Evolutionary conservation across 306 rosid genomes (phyloP), one percentile per base, ranked within the genome.

Genomic region (Cicer arietinum): DNA sequence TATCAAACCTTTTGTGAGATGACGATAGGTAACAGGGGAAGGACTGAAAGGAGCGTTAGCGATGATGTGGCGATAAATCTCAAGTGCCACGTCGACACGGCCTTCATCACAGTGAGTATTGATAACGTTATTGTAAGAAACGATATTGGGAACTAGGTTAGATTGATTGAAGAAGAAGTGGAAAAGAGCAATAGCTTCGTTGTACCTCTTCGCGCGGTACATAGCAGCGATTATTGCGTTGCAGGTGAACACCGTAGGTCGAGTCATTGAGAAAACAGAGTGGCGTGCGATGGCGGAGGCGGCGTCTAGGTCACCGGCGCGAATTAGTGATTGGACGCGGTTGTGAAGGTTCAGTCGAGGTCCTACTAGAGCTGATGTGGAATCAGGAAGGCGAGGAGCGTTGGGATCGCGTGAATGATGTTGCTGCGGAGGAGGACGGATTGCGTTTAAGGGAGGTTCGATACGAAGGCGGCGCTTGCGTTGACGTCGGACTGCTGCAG

Each of bases 171-270:
- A 94, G 84, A 94, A 94, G 79, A 89, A 94, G 10, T 91, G 92
- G 68, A 91, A 91, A 20, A 94, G 90, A 6, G 90, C 92, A 65
- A 87, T 77, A 43, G 96, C 96, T 45, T 91, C 97, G 6, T 43
- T 67, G 64, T 89, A 91, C 86, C 97, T 85, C 87, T 85, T 84
- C 4, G 84, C 88, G 7, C 98, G 92, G 76, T 90, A 94, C 98
- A 94, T 94, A 76, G 96, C 92, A 3, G 96, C 98, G 8, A 94
- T 84, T 50, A 94, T 86, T 77, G 98, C 98, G 43, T 94, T 94
- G 83, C 98, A 94, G n/a, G 98, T 94, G 86, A 90, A 91, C 8
- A 94, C 98, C 7, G 98, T 94, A n/a, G 98, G 98, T 6, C 97
- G 96, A 0, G 94, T 94, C n/a, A 77, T 76, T 2, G 98, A 94